phyloP scores from a whole-genome alignment of 139 green algal species.

The Raphidocelis subcapitata region DNA sequence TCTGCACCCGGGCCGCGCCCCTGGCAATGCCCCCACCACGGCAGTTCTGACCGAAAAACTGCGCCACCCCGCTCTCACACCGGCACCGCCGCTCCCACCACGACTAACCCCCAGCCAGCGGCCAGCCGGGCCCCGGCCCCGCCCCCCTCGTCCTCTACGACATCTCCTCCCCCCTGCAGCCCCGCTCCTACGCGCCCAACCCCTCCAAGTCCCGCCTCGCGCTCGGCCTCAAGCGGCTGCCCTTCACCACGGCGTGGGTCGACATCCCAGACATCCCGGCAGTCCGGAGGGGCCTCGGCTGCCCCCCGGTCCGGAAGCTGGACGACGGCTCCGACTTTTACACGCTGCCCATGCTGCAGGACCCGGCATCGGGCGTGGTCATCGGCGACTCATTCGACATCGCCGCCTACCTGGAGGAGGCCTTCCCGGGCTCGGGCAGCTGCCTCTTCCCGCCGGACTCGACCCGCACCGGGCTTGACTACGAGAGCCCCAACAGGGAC shows the following conservation, averaged over 20 bases:
- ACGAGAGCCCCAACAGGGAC: slow-evolving; percentile 22
- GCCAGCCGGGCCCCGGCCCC: too few species aligned
- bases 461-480: slow-evolving; percentile 17
- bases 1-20: too few species aligned
- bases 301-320: slow-evolving; percentile 12
- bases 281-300: slow-evolving; percentile 10
- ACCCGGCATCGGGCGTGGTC: slow-evolving; percentile 1
- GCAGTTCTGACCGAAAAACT: too few species aligned
- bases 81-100: too few species aligned
- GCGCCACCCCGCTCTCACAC: too few species aligned
- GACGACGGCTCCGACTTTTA: slow-evolving; percentile 22
- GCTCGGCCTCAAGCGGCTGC: slow-evolving; percentile 14
- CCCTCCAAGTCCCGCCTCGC: slow-evolving; percentile 21
- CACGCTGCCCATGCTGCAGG: slow-evolving; percentile 24
- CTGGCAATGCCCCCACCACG: too few species aligned
- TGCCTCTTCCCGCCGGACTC: slow-evolving; percentile 16
- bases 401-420: slow-evolving; percentile 13
- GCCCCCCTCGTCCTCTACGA: slow-evolving; percentile 18
- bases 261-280: slow-evolving; percentile 17
- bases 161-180: slow-evolving; percentile 15
- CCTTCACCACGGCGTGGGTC: slow-evolving; percentile 22
- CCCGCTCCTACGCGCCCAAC: slow-evolving; percentile 25
- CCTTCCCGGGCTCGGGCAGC: slow-evolving; percentile 4
- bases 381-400: slow-evolving; percentile 30
- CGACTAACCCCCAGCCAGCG: too few species aligned